Evolutionary conservation across 2,329 filamentous ascomycete genomes (phyloP).

Genomic region (Beauveria brongniartii): DNA sequence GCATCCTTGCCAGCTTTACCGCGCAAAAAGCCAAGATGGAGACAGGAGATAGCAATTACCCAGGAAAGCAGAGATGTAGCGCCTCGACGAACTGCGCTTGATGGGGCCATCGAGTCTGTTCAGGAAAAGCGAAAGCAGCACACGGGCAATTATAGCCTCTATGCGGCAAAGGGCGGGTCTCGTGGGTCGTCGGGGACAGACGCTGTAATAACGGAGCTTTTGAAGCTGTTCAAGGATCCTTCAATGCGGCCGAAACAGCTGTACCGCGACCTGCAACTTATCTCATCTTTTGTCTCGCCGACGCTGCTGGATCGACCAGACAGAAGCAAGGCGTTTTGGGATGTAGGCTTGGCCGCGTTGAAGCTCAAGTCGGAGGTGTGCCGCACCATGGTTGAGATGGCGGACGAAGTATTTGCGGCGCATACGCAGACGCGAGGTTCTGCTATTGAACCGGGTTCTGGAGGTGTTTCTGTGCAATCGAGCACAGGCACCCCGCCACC

Average conservation of each 20-base stretch:
- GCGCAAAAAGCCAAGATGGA: slow-evolving; percentile 26
- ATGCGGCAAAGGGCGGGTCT: neutral
- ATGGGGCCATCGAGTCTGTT: slow-evolving; percentile 62
- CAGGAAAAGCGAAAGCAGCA: slow-evolving; percentile 57
- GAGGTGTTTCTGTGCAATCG: slow-evolving; percentile 24
- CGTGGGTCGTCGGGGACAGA: slow-evolving; percentile 29
- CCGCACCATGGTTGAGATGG: slow-evolving; percentile 63
- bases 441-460: slow-evolving; percentile 23
- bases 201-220: slow-evolving; percentile 57
- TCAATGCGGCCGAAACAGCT: slow-evolving; percentile 69
- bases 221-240: slow-evolving; percentile 58
- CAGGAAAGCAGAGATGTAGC: slow-evolving; percentile 25
- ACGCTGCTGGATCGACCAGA: slow-evolving; percentile 54
- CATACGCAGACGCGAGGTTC: slow-evolving; percentile 56
- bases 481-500: slow-evolving; percentile 36
- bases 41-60: neutral
- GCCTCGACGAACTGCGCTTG: slow-evolving; percentile 41
- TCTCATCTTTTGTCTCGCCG: slow-evolving; percentile 56
- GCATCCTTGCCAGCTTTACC: slow-evolving; percentile 50
- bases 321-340: slow-evolving; percentile 75
- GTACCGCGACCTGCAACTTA: slow-evolving; percentile 74
- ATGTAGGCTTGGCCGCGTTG: slow-evolving; percentile 81
- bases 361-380: slow-evolving; percentile 82
- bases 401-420: slow-evolving; percentile 46
- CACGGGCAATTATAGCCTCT: neutral